Evolutionary conservation across 1,139 yeast species (phyloP), one percentile per base, ranked within the genome.

Genomic region (Magnusiomyces tetraspermus): DNA sequence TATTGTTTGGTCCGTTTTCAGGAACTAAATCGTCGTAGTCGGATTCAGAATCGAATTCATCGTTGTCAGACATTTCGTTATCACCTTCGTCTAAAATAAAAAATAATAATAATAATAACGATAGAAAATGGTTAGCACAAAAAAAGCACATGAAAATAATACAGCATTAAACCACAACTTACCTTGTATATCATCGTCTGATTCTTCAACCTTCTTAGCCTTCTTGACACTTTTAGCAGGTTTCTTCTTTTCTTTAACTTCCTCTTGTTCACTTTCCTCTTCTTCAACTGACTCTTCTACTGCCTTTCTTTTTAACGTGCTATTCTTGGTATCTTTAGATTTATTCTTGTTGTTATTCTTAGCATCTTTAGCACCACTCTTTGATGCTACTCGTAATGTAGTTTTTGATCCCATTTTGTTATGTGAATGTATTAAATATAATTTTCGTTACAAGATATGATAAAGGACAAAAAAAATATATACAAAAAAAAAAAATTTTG

Each of bases 1-100:
- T 22, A 60, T 65, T 21, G 60, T 65, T 21, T 50, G 58, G 46
- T 61, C 59, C n/a, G 59, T 66, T 3, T 58, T 63, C 15, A 56
- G 62, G 4, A 58, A 62, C n/a, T 55, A 58, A 59, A 23, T 50
- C 57, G 6, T 53, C 61, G 4, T 62, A 61, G 22, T 48, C 53
- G 5, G 48, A 58, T 17, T 63, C 67, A 36, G 61, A 60, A 10
- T 51, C 58, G 11, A 51, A 48, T 8, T 54, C 60, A 22, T 55
- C 57, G 37, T 54, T 54, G 17, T 55, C 57, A 2, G 26, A 50
- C 13, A 33, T 53, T 22, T 56, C 59, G 28, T n/a, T 46, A 13
- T 38, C 53, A 21, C n/a, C 41, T 24, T 55, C 58, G 15, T 46
- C 55, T 28, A 8, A 8, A 11, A 28, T 28, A 28, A 28, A 28